A percentile compares a stretch with the other conserved stretches of the same genome.
Evolutionary conservation across 2,329 filamentous ascomycete genomes (phyloP).

Genomic region (Microcyclosporella mali): DNA sequence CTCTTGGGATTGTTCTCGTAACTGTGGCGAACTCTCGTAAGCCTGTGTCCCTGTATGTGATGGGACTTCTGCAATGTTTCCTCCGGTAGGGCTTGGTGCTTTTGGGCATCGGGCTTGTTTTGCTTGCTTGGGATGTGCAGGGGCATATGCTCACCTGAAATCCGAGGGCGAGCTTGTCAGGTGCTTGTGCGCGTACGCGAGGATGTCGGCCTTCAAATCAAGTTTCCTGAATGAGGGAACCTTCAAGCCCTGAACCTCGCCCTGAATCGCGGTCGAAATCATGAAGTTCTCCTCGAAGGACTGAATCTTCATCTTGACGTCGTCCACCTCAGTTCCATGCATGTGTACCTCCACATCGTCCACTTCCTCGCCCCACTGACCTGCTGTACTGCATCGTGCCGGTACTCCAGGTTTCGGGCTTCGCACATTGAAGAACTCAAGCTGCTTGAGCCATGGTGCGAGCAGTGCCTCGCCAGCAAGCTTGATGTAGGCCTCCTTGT

Average conservation of each 20-base stretch:
- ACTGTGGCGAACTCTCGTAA: too few species aligned
- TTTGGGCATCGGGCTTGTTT: too few species aligned
- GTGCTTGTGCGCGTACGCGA: slow-evolving; percentile 24
- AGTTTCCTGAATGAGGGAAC: slow-evolving; percentile 30
- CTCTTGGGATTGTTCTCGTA: too few species aligned
- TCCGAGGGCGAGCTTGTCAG: slow-evolving; percentile 17
- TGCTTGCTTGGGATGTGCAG: too few species aligned
- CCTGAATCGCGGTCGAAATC: slow-evolving; percentile 49
- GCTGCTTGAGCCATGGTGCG: slow-evolving; percentile 62
- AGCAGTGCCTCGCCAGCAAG: slow-evolving; percentile 73
- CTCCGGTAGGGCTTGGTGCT: too few species aligned
- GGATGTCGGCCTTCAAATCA: slow-evolving; percentile 26
- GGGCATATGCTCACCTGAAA: slow-evolving; percentile 12
- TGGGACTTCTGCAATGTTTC: too few species aligned
- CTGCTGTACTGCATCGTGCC: slow-evolving; percentile 39
- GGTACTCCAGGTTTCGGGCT: slow-evolving; percentile 46
- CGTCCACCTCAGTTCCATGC: slow-evolving; percentile 41
- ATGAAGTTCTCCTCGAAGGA: slow-evolving; percentile 55
- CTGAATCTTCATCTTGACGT: slow-evolving; percentile 53
- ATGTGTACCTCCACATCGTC: slow-evolving; percentile 48
- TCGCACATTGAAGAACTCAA: slow-evolving; percentile 62
- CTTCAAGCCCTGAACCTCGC: slow-evolving; percentile 25
- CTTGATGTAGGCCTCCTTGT: slow-evolving; percentile 77
- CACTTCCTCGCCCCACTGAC: slow-evolving; percentile 42
- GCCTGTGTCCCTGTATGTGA: too few species aligned